phyloP scores from a whole-genome alignment of 495 filamentous ascomycete genomes.

The Penicillium soppii region DNA sequence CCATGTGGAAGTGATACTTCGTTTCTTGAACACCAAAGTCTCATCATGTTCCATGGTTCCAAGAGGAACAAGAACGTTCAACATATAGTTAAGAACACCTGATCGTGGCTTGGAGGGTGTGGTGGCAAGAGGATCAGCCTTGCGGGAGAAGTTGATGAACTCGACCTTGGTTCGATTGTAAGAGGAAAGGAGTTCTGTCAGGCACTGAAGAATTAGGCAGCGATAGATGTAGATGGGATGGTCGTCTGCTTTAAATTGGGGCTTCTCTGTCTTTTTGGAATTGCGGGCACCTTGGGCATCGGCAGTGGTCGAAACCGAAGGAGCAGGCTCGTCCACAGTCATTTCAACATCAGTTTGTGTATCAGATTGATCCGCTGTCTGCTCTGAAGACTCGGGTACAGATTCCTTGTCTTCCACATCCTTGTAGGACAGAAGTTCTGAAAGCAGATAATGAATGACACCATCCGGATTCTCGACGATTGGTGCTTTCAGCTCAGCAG shows the following conservation, averaged over 20 bases:
- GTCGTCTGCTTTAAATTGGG: conserved; percentile 83
- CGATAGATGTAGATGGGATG: conserved; percentile 96
- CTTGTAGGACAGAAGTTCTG: conserved; percentile 86
- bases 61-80: conserved; percentile 79
- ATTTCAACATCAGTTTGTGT: conserved; percentile 54
- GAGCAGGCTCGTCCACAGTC: conserved; percentile 36
- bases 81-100: conserved; percentile 87
- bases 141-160: conserved; percentile 97
- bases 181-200: conserved; percentile 88
- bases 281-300: conserved; percentile 28
- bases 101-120: conserved; percentile 94
- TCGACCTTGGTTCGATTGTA: conserved; percentile 96
- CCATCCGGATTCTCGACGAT: conserved; percentile 92
- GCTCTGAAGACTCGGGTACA: conserved; percentile 50
- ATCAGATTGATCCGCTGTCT: conserved; percentile 28
- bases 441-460: conserved; percentile 94
- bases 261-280: conserved; percentile 68
- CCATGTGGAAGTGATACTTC: conserved; percentile 75
- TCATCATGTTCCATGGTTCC: conserved; percentile 75
- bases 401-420: conserved; percentile 83
- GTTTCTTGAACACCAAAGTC: conserved; percentile 75
- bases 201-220: conserved; percentile 90
- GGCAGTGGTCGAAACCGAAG: conserved; percentile 35
- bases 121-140: conserved; percentile 73
- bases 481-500: conserved; percentile 72